Base-by-base conservation (phyloP, 2,329 filamentous ascomycete genomes). In the Ilyonectria mors-panacis region DNA sequence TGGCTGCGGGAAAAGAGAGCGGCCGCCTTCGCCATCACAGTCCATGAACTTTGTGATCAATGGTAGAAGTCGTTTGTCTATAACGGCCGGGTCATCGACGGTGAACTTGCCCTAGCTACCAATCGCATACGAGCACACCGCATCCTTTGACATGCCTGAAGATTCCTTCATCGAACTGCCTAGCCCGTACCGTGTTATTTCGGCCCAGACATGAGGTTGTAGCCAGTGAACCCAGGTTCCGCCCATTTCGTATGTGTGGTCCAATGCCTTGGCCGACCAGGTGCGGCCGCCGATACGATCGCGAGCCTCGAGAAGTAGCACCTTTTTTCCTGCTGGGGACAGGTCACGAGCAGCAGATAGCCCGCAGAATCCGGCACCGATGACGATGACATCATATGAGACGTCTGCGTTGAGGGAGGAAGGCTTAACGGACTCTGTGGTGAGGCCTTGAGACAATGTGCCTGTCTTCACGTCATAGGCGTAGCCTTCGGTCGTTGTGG, bases 271-370 rank as follows among this genome's bases (percentile, higher is more conserved):
- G 0, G 78, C 77, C 0, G 77, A 79, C 80, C 80, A 82, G 19
- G 79, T 81, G 9, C 80, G 76, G 2, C 80, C 81, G 10, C 80
- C 81, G 48, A 82, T 80, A 3, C 80, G 78, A 61, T 82, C 80
- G 1, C 80, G 76, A 7, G 75, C 81, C 61, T 82, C 80, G 0
- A 81, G 57, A 3, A 81, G 59, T 0, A 81, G 58, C 0, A 80
- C 76, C 7, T 47, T 63, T 15, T 15, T 12, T 7, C 33, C 26
- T 4, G 53, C 7, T 17, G n/a, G 19, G 12, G n/a, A 19, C n/a
- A 63, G 23, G 17, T 63, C 26, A 10, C 60, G 60, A 47, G 60
- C 60, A 37, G 60, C 60, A n/a, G 57, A 23, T 9, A 63, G 33
- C 30, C 60, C 60, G 4, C 69, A 21, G 15, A 57, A 63, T 12